Evolutionary conservation across 148 eudicot species (phyloP).

Genomic region (Rhododendron henanense): DNA sequence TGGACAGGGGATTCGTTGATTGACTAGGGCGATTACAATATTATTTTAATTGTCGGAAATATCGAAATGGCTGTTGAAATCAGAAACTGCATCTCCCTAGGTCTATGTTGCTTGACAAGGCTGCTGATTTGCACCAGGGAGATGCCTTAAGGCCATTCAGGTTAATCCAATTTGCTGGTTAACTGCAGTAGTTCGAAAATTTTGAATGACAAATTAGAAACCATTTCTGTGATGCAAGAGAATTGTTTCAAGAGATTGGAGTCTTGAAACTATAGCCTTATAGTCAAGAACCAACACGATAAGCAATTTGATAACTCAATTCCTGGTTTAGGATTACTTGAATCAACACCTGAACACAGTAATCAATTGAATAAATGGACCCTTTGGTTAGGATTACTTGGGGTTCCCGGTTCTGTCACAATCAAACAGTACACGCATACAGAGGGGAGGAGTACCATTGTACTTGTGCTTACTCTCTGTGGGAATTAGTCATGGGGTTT

Average conservation of each 20-base stretch:
- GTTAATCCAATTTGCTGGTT: background rate
- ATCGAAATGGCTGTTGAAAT: background rate
- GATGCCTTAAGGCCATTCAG: background rate
- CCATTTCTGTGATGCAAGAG: background rate
- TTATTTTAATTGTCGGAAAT: too few species aligned
- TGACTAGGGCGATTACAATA: too few species aligned
- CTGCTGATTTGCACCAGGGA: background rate
- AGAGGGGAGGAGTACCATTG: background rate
- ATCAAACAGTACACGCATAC: background rate
- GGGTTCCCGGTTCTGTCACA: background rate
- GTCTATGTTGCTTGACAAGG: background rate
- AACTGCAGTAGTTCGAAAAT: background rate
- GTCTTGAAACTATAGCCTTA: background rate
- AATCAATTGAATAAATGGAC: background rate
- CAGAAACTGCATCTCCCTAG: background rate
- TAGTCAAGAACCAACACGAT: background rate
- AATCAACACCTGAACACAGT: background rate
- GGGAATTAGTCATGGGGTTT: background rate
- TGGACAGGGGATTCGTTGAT: too few species aligned
- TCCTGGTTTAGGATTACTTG: background rate
- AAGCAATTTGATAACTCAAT: background rate
- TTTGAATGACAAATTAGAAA: background rate
- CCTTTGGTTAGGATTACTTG: background rate
- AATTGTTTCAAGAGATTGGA: background rate
- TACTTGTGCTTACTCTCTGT: background rate